Percentiles rank a stretch among this genome's conserved stretches.
phyloP scores from a whole-genome alignment of 1,284 basidiomycete genomes.

The Sporisorium scitamineum region DNA sequence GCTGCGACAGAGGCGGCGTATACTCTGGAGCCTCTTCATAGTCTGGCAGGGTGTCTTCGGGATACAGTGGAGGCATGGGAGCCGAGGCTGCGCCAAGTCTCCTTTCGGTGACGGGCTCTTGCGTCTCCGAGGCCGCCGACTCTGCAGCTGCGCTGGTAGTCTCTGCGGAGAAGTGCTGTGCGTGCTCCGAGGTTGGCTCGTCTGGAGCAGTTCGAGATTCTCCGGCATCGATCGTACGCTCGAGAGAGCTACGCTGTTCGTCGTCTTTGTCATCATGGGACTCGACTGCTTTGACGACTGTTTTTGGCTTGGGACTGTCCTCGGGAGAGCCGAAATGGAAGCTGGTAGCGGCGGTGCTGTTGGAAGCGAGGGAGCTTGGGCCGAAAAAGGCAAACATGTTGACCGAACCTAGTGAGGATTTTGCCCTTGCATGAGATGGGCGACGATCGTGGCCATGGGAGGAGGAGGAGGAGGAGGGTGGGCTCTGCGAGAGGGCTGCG shows the following conservation, averaged over 20 bases:
- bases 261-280: neutral
- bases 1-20: conserved; percentile 30
- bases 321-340: conserved; percentile 38
- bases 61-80: conserved; percentile 40
- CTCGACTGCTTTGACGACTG: neutral
- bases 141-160: neutral
- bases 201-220: neutral
- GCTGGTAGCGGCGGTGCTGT: conserved; percentile 44
- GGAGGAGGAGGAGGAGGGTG: neutral
- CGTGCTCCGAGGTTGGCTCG: neutral
- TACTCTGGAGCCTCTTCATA: conserved; percentile 48
- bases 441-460: conserved; percentile 8
- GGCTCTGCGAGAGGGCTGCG: neutral
- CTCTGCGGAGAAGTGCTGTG: neutral
- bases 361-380: conserved; percentile 45
- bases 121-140: neutral
- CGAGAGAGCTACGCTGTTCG: conserved; percentile 8
- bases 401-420: conserved; percentile 40
- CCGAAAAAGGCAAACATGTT: conserved; percentile 49
- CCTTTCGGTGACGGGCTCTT: conserved; percentile 2
- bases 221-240: conserved; percentile 17
- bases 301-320: conserved; percentile 19
- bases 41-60: conserved; percentile 30
- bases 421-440: conserved; percentile 34
- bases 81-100: conserved; percentile 5